A percentile compares a stretch with the other conserved stretches of the same genome.
Evolutionary conservation across 345 rosid species (phyloP).

Genomic region (Cardiospermum halicacabum): DNA sequence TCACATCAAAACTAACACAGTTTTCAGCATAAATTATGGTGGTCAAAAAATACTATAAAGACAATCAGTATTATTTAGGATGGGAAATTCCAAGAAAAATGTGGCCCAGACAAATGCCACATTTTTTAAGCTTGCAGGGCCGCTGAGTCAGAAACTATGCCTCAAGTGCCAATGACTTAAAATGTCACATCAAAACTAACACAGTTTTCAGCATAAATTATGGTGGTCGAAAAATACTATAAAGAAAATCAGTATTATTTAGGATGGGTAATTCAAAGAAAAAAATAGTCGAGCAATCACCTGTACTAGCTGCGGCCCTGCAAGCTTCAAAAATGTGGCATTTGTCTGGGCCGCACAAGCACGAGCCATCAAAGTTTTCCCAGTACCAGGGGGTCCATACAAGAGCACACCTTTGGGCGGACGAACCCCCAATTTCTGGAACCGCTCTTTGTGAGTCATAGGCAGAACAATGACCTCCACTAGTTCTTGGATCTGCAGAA

Average conservation of each 20-base stretch:
- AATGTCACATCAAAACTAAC: not conserved
- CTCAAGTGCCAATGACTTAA: not conserved
- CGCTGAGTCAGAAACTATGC: slow-evolving; percentile 35
- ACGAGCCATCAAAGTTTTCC: slow-evolving; percentile 98
- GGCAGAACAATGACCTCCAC: slow-evolving; percentile 99
- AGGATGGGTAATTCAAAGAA: not conserved
- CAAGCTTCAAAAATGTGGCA: slow-evolving; percentile 93
- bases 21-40: not conserved
- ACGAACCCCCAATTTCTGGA: slow-evolving; percentile 89
- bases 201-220: not conserved
- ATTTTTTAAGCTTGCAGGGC: slow-evolving; percentile 93
- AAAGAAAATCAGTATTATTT: not conserved
- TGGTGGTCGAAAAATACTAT: not conserved
- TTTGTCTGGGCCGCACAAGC: slow-evolving; percentile 99
- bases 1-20: not conserved
- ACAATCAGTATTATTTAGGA: not conserved
- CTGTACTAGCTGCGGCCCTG: slow-evolving; percentile 99
- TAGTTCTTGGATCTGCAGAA: slow-evolving; percentile 88
- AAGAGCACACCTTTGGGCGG: slow-evolving; percentile 98
- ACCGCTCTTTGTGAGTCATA: slow-evolving; percentile 94
- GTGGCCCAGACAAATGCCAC: slow-evolving; percentile 99
- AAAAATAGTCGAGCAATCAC: slow-evolving; percentile 46
- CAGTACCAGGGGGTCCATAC: slow-evolving; percentile 99
- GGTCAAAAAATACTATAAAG: not conserved
- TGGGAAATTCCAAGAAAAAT: not conserved